Conservation (phyloP, 2,329 filamentous ascomycete species). For the Talaromyces sp. region DNA sequence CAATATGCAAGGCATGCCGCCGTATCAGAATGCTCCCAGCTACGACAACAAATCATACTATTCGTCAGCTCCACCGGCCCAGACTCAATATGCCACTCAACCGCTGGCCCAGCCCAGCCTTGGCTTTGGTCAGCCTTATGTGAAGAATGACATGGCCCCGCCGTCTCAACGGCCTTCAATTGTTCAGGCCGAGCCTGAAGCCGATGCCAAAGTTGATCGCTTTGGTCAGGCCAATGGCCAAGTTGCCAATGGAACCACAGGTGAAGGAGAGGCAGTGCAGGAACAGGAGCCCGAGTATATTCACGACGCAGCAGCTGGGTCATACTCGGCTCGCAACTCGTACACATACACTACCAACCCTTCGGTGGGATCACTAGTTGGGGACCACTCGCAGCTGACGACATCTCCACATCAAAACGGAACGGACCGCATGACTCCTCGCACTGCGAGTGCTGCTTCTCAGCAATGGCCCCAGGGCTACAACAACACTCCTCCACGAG, state of each 20-base stretch:
- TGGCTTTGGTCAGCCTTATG: slow-evolving; percentile 64
- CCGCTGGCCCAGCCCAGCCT: slow-evolving; percentile 60
- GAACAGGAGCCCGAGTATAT: slow-evolving; percentile 75
- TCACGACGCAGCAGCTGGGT: slow-evolving; percentile 67
- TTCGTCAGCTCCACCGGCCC: slow-evolving; percentile 59
- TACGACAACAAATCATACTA: slow-evolving; percentile 81
- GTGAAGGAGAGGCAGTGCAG: slow-evolving; percentile 67
- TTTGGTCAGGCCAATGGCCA: slow-evolving; percentile 54
- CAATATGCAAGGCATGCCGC: slow-evolving; percentile 69
- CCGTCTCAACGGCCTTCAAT: slow-evolving; percentile 59
- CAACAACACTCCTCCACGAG: slow-evolving; percentile 66
- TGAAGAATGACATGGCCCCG: slow-evolving; percentile 85
- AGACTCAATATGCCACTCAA: slow-evolving; percentile 63
- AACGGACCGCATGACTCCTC: slow-evolving; percentile 79
- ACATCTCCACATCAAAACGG: slow-evolving; percentile 74
- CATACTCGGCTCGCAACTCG: slow-evolving; percentile 64
- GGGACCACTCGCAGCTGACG: slow-evolving; percentile 71
- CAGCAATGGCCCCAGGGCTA: slow-evolving; percentile 72
- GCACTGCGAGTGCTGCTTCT: slow-evolving; percentile 64
- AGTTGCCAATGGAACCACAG: slow-evolving; percentile 47
- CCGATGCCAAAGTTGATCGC: slow-evolving; percentile 65
- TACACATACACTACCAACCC: slow-evolving; percentile 71
- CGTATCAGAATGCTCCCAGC: slow-evolving; percentile 64
- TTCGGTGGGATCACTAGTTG: slow-evolving; percentile 60
- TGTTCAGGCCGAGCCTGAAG: slow-evolving; percentile 53